Conservation (phyloP, 768 basidiomycete species). For the Mycena metata region DNA sequence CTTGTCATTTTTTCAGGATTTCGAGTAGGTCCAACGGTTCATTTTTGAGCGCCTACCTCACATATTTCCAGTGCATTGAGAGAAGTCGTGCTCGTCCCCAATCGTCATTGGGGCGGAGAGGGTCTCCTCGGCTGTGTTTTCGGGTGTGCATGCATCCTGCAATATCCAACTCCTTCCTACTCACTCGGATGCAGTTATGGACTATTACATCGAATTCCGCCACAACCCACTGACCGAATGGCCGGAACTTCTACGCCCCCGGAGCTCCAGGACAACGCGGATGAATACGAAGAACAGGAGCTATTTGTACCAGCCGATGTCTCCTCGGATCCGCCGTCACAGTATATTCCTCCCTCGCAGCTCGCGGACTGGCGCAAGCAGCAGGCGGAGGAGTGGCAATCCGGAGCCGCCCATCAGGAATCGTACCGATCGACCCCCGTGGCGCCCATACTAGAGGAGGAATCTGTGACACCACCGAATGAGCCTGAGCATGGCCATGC, state of each 20-base stretch:
- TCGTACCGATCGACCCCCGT: conserved; percentile 22
- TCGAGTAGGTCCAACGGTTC: conserved; percentile 26
- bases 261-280: conserved; percentile 62
- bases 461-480: conserved; percentile 5
- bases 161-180: neutral
- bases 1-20: conserved; percentile 22
- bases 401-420: conserved; percentile 30
- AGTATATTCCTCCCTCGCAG: conserved; percentile 42
- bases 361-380: conserved; percentile 48
- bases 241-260: conserved; percentile 67
- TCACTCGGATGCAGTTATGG: conserved; percentile 72
- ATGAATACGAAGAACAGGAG: conserved; percentile 72
- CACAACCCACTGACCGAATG: conserved; percentile 71
- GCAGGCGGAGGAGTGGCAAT: conserved; percentile 45
- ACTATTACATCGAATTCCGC: conserved; percentile 92
- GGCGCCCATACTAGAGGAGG: conserved; percentile 35
- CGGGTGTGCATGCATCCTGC: conserved; percentile 72
- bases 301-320: conserved; percentile 82
- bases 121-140: conserved; percentile 96
- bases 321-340: conserved; percentile 45
- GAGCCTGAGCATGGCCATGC: conserved; percentile 14
- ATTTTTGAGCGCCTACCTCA: conserved; percentile 25
- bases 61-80: conserved; percentile 76
- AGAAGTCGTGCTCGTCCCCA: conserved; percentile 95
- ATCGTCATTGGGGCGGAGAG: conserved; percentile 97